A percentile compares a stretch with the other conserved stretches of the same genome.
These are phyloP conservation scores for Erodium maritimum DNA, from an alignment of 345 rosid species.

Conservation along the genomic window DNA sequence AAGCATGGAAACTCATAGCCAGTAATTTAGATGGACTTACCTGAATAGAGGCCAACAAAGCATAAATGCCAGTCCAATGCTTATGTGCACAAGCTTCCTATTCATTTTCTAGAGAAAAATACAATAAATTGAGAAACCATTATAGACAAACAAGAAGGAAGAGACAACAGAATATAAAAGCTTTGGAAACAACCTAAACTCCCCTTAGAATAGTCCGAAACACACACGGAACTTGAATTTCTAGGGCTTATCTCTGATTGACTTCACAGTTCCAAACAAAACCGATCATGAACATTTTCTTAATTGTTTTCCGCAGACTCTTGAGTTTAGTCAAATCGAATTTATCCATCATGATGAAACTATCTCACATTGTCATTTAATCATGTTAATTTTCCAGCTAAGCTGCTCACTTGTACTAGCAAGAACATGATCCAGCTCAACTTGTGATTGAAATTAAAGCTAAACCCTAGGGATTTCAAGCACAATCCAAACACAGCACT, in stretches of 20 bases:
- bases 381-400: background rate
- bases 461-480: background rate
- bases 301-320: background rate
- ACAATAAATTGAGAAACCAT: background rate
- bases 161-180: too few species aligned
- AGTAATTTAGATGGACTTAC: slow-evolving; percentile 20
- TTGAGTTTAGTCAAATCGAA: background rate
- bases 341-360: background rate
- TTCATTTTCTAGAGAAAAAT: slow-evolving; percentile 43
- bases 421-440: background rate
- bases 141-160: too few species aligned
- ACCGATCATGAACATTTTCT: background rate
- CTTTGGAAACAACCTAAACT: background rate
- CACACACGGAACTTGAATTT: background rate
- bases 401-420: background rate
- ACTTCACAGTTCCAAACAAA: background rate
- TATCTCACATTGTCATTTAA: background rate
- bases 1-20: slow-evolving; percentile 2
- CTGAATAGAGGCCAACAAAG: slow-evolving; percentile 85
- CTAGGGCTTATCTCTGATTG: background rate
- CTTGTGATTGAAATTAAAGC: background rate
- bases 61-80: slow-evolving; percentile 74
- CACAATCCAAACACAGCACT: background rate
- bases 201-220: background rate
- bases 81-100: slow-evolving; percentile 83